Conservation (phyloP, 2,329 filamentous ascomycete genomes). For the Claviceps monticola region DNA sequence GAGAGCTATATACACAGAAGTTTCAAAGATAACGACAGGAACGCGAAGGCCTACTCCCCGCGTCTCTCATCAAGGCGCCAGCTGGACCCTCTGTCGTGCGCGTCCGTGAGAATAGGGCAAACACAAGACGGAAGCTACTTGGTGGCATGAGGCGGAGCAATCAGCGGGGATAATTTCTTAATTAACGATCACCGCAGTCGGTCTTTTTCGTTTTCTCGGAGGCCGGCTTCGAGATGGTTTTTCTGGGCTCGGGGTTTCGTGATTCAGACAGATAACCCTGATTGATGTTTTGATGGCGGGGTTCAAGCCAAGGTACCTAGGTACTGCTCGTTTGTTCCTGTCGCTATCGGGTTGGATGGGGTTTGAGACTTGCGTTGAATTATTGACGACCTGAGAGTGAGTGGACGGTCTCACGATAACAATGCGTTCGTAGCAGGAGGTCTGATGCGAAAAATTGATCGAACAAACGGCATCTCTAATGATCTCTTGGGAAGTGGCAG, state of each 20-base stretch:
- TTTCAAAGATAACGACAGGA: neutral
- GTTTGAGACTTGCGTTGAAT: no score
- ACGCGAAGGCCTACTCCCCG: neutral
- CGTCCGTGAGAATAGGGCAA: neutral
- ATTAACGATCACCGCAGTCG: neutral
- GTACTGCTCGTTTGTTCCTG: no score
- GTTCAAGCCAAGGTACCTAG: neutral
- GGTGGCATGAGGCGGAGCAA: neutral
- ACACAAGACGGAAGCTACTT: neutral
- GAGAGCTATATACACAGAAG: neutral
- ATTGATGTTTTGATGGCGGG: neutral
- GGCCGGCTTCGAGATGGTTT: neutral
- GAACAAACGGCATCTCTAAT: neutral
- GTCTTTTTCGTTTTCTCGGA: neutral
- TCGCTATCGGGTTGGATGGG: neutral
- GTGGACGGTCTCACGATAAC: neutral
- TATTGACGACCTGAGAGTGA: no score
- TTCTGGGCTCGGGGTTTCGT: neutral
- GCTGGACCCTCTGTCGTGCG: neutral
- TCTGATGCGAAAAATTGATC: neutral
- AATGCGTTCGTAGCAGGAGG: neutral
- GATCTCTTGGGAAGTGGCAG: no score
- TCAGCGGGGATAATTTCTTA: neutral
- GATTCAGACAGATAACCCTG: neutral
- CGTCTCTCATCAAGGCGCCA: neutral